These are phyloP conservation scores for Centrapalus pauciflorus DNA, from an alignment of 129 eudicot species.

Conservation along the genomic window DNA sequence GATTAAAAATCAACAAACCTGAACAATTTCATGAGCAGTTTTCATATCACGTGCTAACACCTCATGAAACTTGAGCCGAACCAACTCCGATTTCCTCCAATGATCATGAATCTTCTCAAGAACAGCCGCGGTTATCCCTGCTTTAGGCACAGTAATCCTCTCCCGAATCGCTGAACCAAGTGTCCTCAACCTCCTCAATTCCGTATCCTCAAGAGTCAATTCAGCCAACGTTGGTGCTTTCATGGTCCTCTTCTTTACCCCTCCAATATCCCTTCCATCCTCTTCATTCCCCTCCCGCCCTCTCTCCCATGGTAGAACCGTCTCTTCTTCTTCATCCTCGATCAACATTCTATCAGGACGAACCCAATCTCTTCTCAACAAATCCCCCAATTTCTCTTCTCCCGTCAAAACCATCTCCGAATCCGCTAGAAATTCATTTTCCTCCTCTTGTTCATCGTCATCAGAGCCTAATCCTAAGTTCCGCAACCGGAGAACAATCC, in stretches of 20 bases:
- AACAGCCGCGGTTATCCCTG: constrained; percentile 64
- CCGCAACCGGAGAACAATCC: constrained; percentile 68
- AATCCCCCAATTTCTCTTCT: constrained; percentile 78
- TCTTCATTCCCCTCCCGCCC: constrained; percentile 29
- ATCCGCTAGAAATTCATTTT: constrained; percentile 1
- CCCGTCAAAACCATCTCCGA: constrained; percentile 25
- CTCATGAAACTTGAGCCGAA: constrained; percentile 88
- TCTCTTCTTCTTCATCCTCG: constrained; percentile 47
- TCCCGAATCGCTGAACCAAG: constrained; percentile 68
- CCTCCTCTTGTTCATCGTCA: constrained; percentile 47
- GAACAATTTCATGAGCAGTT: constrained; percentile 94
- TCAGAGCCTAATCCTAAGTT: constrained; percentile 73
- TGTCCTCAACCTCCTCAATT: constrained; percentile 85
- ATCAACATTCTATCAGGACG: constrained; percentile 59
- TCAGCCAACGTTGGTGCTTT: constrained; percentile 89
- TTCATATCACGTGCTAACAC: constrained; percentile 84
- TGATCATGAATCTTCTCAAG: constrained; percentile 79
- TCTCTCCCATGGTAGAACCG: constrained; percentile 79
- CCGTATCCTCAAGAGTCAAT: constrained; percentile 74
- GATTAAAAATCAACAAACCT: constrained; percentile 49
- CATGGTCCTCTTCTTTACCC: constrained; percentile 37
- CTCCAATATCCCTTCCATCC: constrained; percentile 25
- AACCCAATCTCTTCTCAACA: constrained; percentile 86
- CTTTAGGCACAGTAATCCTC: constrained; percentile 76
- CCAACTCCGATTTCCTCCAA: constrained; percentile 86